phyloP scores from a whole-genome alignment of 2,329 filamentous ascomycete species.

The Scytalidium sp. region DNA sequence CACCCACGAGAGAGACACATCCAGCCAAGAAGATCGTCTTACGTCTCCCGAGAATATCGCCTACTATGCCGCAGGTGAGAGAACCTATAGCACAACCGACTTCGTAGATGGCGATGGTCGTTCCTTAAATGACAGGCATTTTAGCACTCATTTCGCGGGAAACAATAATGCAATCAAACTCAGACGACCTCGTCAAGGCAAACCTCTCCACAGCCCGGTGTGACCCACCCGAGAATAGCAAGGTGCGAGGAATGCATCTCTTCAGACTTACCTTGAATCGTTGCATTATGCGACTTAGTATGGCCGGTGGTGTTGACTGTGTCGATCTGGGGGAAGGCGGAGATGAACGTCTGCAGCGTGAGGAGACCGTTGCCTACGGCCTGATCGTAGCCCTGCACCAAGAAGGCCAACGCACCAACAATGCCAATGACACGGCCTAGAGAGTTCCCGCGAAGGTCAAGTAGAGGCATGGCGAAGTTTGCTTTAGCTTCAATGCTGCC shows the following conservation, averaged over 20 bases:
- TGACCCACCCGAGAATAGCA: not conserved
- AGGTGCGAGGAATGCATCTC: not conserved
- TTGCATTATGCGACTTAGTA: not conserved
- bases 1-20: slow-evolving; percentile 37
- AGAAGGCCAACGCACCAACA: not conserved
- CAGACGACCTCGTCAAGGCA: too few species aligned
- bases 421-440: slow-evolving; percentile 1
- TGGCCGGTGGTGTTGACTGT: slow-evolving; percentile 27
- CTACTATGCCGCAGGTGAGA: not conserved
- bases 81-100: not conserved
- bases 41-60: slow-evolving; percentile 1
- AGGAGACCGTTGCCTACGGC: slow-evolving; percentile 2
- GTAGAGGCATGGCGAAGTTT: too few species aligned
- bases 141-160: too few species aligned
- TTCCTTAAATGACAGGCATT: slow-evolving; percentile 1
- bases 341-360: slow-evolving; percentile 52
- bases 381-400: slow-evolving; percentile 2
- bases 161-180: too few species aligned
- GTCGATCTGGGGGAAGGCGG: slow-evolving; percentile 5
- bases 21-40: slow-evolving; percentile 1
- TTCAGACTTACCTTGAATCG: slow-evolving; percentile 13
- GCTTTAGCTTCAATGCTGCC: too few species aligned
- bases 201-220: too few species aligned
- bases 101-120: not conserved
- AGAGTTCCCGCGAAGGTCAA: slow-evolving; percentile 3